Conservation (phyloP, 1,284 basidiomycete species). For the Ceratobasidium sp. region DNA sequence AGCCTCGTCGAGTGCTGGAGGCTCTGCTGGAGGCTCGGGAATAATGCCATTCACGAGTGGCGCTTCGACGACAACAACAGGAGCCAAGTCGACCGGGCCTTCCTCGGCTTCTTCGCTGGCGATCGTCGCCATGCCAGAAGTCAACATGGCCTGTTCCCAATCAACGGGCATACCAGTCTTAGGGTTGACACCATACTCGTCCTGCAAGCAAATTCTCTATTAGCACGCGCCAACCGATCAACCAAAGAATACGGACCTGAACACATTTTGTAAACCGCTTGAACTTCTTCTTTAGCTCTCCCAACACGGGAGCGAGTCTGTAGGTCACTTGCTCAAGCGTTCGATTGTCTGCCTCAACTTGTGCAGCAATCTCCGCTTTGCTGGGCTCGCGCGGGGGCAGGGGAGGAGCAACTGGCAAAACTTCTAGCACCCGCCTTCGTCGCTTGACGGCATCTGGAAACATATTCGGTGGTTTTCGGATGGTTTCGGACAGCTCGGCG, state of each 20-base stretch:
- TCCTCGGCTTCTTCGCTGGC: not conserved
- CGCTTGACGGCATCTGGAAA: constrained; percentile 93
- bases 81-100: not conserved
- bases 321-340: constrained; percentile 87
- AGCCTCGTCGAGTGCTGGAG: constrained; percentile 4
- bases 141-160: not conserved
- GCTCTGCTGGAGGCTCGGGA: not conserved
- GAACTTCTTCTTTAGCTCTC: constrained; percentile 92
- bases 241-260: constrained; percentile 57
- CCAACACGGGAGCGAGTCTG: constrained; percentile 85
- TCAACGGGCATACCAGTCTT: constrained; percentile 50
- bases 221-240: constrained; percentile 35
- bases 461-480: constrained; percentile 80
- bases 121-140: not conserved
- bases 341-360: constrained; percentile 83
- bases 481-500: constrained; percentile 72
- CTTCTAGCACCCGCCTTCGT: constrained; percentile 85
- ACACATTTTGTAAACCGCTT: constrained; percentile 89
- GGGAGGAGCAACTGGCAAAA: constrained; percentile 89
- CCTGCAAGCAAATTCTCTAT: constrained; percentile 58
- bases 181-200: constrained; percentile 74
- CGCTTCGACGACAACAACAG: constrained; percentile 9
- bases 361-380: constrained; percentile 83
- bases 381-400: constrained; percentile 86
- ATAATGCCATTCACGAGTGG: not conserved